Conservation (phyloP, 305 asterid genomes). For the Nicotiana rustica region DNA sequence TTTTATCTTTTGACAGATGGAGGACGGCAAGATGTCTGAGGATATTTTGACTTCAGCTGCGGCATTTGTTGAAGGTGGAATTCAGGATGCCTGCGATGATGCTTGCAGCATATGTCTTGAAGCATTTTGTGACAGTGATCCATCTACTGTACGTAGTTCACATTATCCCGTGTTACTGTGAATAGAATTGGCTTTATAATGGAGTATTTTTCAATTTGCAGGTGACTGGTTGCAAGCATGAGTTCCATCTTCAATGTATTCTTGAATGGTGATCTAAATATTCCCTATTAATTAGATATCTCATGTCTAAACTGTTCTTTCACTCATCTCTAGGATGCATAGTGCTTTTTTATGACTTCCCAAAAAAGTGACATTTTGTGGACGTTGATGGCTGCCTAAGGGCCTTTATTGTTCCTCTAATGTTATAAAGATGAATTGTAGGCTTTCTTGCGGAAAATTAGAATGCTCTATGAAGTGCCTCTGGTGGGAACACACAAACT, state of each 20-base stretch:
- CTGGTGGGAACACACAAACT: conserved; percentile 3
- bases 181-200: background rate
- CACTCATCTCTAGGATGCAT: background rate
- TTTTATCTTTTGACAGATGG: conserved; percentile 60
- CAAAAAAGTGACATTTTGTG: background rate
- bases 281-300: background rate
- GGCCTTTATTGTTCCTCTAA: background rate
- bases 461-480: background rate
- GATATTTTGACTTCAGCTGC: conserved; percentile 77
- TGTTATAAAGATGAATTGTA: background rate
- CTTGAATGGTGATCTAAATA: conserved; percentile 69
- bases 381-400: background rate
- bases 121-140: conserved; percentile 72
- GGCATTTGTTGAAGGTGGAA: conserved; percentile 91
- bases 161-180: background rate
- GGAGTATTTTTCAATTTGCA: conserved; percentile 45
- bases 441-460: background rate
- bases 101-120: conserved; percentile 96
- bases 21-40: conserved; percentile 66
- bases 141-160: conserved; percentile 65
- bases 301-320: background rate
- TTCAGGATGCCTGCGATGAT: conserved; percentile 89
- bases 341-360: background rate
- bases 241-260: conserved; percentile 88
- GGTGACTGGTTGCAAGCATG: conserved; percentile 92